These are phyloP conservation scores for Nemania diffusa DNA, from an alignment of 2,329 filamentous ascomycete species.

Conservation along the genomic window DNA sequence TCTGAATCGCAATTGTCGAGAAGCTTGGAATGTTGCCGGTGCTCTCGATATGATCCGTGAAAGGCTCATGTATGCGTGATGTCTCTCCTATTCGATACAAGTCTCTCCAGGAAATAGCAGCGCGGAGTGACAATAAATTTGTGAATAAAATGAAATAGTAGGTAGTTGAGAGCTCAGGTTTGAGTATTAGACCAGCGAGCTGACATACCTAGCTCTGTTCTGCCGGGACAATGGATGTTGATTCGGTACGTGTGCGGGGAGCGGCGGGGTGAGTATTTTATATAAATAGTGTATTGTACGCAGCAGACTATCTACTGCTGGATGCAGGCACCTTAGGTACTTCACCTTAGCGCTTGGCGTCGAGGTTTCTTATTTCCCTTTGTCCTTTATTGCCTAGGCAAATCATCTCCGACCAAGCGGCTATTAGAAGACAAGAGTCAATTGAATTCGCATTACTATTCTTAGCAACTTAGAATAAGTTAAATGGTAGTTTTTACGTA, in stretches of 20 bases:
- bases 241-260: neutral
- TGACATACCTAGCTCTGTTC: neutral
- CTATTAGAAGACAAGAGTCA: neutral
- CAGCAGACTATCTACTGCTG: no score
- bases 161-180: neutral
- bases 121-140: neutral
- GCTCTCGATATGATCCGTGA: conserved; percentile 12
- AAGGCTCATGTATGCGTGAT: conserved; percentile 21
- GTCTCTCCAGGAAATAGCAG: neutral
- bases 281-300: neutral
- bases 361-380: neutral
- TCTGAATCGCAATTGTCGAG: conserved; percentile 5
- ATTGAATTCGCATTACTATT: neutral
- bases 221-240: conserved; percentile 10
- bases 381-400: neutral
- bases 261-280: conserved; percentile 7
- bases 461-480: neutral
- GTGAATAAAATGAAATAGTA: neutral
- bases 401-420: neutral
- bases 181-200: conserved; percentile 1
- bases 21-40: neutral
- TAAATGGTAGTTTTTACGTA: no score
- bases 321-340: no score
- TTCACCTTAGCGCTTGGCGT: neutral
- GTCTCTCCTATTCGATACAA: neutral